Evolutionary conservation across 805 yeast species (phyloP).

Genomic region (Pichia cephalocereana): DNA sequence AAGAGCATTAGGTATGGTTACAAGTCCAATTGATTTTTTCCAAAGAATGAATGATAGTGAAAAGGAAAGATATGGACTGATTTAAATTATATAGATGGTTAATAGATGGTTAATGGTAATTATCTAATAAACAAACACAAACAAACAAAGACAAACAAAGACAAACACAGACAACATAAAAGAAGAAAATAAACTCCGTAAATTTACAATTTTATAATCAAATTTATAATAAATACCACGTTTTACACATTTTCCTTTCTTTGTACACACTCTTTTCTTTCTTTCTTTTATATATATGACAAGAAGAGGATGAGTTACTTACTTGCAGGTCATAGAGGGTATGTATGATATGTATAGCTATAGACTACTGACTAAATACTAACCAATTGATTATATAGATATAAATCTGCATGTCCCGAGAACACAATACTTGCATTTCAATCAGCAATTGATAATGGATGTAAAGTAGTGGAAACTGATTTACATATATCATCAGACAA

Average conservation of each 20-base stretch:
- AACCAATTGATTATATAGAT: conserved; percentile 8
- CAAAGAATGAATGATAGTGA: conserved; percentile 35
- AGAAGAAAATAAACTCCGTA: too few species aligned
- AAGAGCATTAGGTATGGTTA: conserved; percentile 71
- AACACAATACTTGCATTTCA: conserved; percentile 29
- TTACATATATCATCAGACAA: conserved; percentile 29
- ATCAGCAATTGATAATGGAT: conserved; percentile 27
- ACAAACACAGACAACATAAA: too few species aligned
- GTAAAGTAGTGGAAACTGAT: conserved; percentile 29
- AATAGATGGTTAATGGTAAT: too few species aligned
- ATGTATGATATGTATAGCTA: conserved; percentile 5
- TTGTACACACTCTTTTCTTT: too few species aligned
- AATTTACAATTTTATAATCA: too few species aligned
- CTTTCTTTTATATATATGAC: too few species aligned
- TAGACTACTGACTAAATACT: not conserved
- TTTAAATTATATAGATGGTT: not conserved
- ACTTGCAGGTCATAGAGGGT: conserved; percentile 26
- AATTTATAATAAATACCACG: too few species aligned
- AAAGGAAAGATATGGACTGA: conserved; percentile 26
- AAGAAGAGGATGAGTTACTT: not conserved
- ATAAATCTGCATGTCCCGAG: conserved; percentile 24
- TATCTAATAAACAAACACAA: too few species aligned
- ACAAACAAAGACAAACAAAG: too few species aligned
- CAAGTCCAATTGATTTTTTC: conserved; percentile 62
- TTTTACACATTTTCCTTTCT: too few species aligned